These are phyloP conservation scores for Daldinia loculata DNA, from an alignment of 495 filamentous ascomycete species.

Conservation along the genomic window DNA sequence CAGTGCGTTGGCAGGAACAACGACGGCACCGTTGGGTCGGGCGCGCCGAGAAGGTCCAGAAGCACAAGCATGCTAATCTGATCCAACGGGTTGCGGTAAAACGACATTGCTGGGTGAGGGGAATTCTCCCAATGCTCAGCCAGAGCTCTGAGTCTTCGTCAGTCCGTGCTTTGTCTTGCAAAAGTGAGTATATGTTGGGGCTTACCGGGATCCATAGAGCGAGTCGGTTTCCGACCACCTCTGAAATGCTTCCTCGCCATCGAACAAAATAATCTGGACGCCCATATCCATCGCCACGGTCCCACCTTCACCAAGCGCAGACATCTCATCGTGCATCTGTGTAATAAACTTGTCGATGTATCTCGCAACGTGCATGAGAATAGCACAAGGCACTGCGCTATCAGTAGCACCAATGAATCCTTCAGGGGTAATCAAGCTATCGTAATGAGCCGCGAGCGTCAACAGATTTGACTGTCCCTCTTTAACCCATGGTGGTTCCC, in stretches of 20 bases:
- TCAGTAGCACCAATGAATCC: conserved; percentile 96
- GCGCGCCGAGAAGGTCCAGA: conserved; percentile 85
- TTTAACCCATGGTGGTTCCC: conserved; percentile 84
- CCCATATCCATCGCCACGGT: conserved; percentile 77
- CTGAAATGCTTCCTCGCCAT: conserved; percentile 93
- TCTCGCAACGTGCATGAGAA: conserved; percentile 85
- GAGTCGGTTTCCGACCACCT: conserved; percentile 82
- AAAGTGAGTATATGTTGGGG: neutral
- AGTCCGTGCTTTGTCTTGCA: conserved; percentile 6
- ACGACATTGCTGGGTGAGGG: conserved; percentile 72
- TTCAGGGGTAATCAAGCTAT: conserved; percentile 79
- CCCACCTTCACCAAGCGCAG: conserved; percentile 60
- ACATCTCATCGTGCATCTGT: conserved; percentile 79
- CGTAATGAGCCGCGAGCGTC: conserved; percentile 94
- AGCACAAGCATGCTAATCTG: conserved; percentile 90
- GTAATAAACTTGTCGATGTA: conserved; percentile 81
- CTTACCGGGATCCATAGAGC: conserved; percentile 81
- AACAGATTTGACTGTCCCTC: conserved; percentile 79
- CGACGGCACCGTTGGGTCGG: conserved; percentile 74
- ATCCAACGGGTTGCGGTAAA: conserved; percentile 73
- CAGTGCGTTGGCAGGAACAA: conserved; percentile 92
- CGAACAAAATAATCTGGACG: conserved; percentile 87
- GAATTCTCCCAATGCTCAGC: conserved; percentile 77
- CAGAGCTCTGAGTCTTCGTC: conserved; percentile 61
- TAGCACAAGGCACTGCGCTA: conserved; percentile 91